phyloP scores from a whole-genome alignment of 129 eudicot species.

The Chrysanthemum seticuspe region DNA sequence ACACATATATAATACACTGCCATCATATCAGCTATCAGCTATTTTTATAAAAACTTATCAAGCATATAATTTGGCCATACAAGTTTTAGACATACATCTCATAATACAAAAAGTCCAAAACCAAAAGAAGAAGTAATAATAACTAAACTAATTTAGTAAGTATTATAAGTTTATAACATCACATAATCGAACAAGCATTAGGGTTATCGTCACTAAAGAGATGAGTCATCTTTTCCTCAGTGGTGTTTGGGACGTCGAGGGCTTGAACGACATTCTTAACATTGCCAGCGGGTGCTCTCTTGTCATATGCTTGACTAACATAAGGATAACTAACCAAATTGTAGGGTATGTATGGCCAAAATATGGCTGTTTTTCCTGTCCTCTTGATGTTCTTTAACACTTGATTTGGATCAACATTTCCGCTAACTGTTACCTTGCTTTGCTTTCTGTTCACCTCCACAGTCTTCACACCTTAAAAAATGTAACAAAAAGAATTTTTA shows the following conservation, averaged over 20 bases:
- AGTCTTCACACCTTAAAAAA: conserved; percentile 55
- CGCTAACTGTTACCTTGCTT: conserved; percentile 69
- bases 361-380: conserved; percentile 86
- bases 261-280: conserved; percentile 69
- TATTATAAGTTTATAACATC: conserved; percentile 5
- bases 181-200: conserved; percentile 89
- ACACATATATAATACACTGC: neutral
- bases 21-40: neutral
- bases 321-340: conserved; percentile 67
- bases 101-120: conserved; percentile 10
- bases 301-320: conserved; percentile 69
- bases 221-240: conserved; percentile 56
- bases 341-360: conserved; percentile 88
- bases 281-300: conserved; percentile 86
- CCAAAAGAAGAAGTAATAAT: neutral
- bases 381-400: conserved; percentile 68
- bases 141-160: neutral
- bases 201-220: conserved; percentile 86
- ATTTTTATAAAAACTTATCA: neutral
- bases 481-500: conserved; percentile 1
- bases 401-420: conserved; percentile 76
- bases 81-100: conserved; percentile 8
- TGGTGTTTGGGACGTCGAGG: conserved; percentile 41
- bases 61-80: neutral
- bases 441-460: conserved; percentile 71